Conservation (phyloP, 192 early-diverging fungal genomes). For the Fimicolochytrium jonesii region DNA sequence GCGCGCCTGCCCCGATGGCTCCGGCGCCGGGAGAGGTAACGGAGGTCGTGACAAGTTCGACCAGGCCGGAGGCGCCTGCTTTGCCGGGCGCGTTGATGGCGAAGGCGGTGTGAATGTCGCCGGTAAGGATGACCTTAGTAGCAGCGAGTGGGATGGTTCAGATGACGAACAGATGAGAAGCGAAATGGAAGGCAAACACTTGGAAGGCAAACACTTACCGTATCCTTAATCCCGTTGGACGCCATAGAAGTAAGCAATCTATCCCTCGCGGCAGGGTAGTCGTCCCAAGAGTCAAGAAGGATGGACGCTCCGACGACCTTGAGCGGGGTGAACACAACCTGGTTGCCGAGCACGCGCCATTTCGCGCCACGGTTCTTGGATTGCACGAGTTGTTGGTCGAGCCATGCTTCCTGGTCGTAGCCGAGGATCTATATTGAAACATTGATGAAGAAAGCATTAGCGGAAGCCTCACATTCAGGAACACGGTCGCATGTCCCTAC, state of each 20-base stretch:
- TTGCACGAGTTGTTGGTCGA: constrained; percentile 16
- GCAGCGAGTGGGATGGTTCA: no score
- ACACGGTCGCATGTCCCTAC: not conserved
- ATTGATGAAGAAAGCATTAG: not conserved
- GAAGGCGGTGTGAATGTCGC: constrained; percentile 35
- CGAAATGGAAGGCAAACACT: not conserved
- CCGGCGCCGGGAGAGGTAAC: constrained; percentile 23
- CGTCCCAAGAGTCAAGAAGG: constrained; percentile 31
- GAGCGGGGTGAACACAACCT: constrained; percentile 35
- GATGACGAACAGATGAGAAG: no score
- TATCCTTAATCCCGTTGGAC: constrained; percentile 22
- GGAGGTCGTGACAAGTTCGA: constrained; percentile 34
- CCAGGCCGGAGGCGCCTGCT: constrained; percentile 21
- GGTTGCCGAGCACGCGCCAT: constrained; percentile 41
- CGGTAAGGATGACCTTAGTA: constrained; percentile 39
- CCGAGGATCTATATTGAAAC: constrained; percentile 19
- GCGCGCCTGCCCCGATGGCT: not conserved
- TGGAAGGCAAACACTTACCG: not conserved
- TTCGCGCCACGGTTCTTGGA: constrained; percentile 23
- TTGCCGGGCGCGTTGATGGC: constrained; percentile 28
- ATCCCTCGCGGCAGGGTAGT: constrained; percentile 29
- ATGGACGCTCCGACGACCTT: constrained; percentile 12
- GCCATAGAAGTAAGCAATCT: constrained; percentile 23
- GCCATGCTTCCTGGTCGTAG: constrained; percentile 33
- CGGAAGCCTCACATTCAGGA: not conserved